A percentile compares a stretch with the other conserved stretches of the same genome.
These are phyloP conservation scores for Starmerella apis DNA, from an alignment of 805 yeast species.

Conservation along the genomic window DNA sequence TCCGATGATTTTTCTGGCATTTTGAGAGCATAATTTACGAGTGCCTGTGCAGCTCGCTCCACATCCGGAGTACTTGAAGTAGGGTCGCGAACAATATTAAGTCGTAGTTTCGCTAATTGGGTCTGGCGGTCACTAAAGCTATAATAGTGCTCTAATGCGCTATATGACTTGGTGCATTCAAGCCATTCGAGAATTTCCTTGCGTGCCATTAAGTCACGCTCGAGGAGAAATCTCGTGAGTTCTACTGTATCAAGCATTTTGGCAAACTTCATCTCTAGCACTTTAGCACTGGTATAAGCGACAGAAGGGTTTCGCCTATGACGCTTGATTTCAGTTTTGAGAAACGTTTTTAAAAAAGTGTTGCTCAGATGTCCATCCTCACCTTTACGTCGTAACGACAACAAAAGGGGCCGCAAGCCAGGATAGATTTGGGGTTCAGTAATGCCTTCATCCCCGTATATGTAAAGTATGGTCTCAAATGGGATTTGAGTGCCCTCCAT, in stretches of 20 bases:
- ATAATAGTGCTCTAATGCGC: slow-evolving; percentile 19
- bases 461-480: slow-evolving; percentile 30
- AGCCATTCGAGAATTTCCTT: slow-evolving; percentile 10
- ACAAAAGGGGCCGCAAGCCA: slow-evolving; percentile 26
- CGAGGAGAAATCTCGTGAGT: slow-evolving; percentile 16
- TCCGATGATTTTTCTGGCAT: neutral
- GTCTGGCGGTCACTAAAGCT: slow-evolving; percentile 1
- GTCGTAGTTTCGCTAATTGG: slow-evolving; percentile 26
- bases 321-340: slow-evolving; percentile 12
- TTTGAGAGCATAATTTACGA: slow-evolving; percentile 22
- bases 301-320: slow-evolving; percentile 7
- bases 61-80: slow-evolving; percentile 15
- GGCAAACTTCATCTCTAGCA: slow-evolving; percentile 13
- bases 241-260: slow-evolving; percentile 8
- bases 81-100: slow-evolving; percentile 6
- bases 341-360: slow-evolving; percentile 9
- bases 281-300: slow-evolving; percentile 4
- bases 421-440: slow-evolving; percentile 28
- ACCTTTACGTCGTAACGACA: slow-evolving; percentile 6
- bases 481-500: slow-evolving; percentile 31
- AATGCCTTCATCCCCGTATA: slow-evolving; percentile 22
- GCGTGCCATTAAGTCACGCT: slow-evolving; percentile 9
- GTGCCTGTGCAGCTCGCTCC: slow-evolving; percentile 25
- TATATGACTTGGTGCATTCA: slow-evolving; percentile 7
- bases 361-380: neutral